Percentiles rank a stretch among this genome's conserved stretches.
Evolutionary conservation across 2,329 filamentous ascomycete species (phyloP).

Genomic region (Phoma sp.): DNA sequence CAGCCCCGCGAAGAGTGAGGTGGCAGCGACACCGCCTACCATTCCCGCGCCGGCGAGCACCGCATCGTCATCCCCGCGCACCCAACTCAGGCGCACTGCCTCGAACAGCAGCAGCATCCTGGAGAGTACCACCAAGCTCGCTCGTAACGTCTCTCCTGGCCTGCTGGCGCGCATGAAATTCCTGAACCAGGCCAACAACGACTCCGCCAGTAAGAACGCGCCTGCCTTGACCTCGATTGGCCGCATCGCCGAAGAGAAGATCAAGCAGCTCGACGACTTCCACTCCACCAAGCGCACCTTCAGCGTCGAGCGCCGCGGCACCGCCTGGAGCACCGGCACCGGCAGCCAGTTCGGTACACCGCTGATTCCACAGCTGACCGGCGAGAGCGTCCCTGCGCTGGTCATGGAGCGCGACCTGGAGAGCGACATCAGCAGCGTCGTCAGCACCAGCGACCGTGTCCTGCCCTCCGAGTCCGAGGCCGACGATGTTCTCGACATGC

Average conservation of each 20-base stretch:
- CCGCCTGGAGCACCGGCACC: slow-evolving; percentile 72
- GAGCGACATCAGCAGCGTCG: slow-evolving; percentile 55
- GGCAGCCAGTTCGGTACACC: slow-evolving; percentile 34
- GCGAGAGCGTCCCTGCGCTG: slow-evolving; percentile 44
- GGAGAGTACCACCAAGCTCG: slow-evolving; percentile 39
- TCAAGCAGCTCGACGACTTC: slow-evolving; percentile 71
- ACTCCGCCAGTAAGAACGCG: slow-evolving; percentile 43
- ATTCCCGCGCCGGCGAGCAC: slow-evolving; percentile 27
- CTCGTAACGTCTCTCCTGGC: slow-evolving; percentile 51
- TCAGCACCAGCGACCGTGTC: slow-evolving; percentile 62
- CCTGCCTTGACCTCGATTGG: slow-evolving; percentile 55
- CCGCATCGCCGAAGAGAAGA: slow-evolving; percentile 72
- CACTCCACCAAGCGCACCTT: slow-evolving; percentile 61
- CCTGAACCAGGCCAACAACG: slow-evolving; percentile 47
- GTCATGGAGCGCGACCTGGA: slow-evolving; percentile 50
- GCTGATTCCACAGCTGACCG: slow-evolving; percentile 43
- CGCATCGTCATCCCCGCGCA: slow-evolving; percentile 22
- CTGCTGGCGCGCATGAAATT: slow-evolving; percentile 53
- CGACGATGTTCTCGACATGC: slow-evolving; percentile 68
- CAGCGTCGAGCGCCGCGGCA: slow-evolving; percentile 68
- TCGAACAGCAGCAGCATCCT: slow-evolving; percentile 19
- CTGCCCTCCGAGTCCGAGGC: slow-evolving; percentile 59
- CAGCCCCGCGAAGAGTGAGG: slow-evolving; percentile 30
- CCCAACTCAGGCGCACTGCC: slow-evolving; percentile 18
- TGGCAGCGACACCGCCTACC: slow-evolving; percentile 14